phyloP scores from a whole-genome alignment of 2,329 filamentous ascomycete genomes.

The Aspergillus eucalypticola region DNA sequence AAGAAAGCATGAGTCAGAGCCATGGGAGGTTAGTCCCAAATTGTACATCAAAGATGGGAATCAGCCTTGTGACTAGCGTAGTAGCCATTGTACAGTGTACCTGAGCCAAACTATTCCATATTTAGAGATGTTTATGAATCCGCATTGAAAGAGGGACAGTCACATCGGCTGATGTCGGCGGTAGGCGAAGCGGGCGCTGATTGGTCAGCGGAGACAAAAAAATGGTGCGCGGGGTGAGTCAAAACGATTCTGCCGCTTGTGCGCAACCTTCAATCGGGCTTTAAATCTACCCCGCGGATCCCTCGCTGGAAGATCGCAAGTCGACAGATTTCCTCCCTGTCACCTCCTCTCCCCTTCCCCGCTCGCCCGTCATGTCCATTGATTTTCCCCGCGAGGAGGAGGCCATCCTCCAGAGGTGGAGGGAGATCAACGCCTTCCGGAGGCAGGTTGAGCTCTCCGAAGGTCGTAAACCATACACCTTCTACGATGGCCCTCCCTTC shows the following conservation, averaged over 20 bases:
- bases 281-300: slow-evolving; percentile 28
- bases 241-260: slow-evolving; percentile 11
- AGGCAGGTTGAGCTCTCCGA: slow-evolving; percentile 83
- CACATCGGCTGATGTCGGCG: background rate
- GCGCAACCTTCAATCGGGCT: slow-evolving; percentile 13
- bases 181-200: slow-evolving; percentile 4
- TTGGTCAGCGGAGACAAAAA: slow-evolving; percentile 12
- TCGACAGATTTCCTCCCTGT: background rate
- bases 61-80: background rate
- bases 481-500: slow-evolving; percentile 87
- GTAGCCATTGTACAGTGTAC: background rate
- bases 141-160: no score
- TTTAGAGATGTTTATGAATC: no score
- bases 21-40: no score
- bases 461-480: slow-evolving; percentile 82
- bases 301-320: slow-evolving; percentile 18
- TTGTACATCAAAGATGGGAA: no score
- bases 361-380: slow-evolving; percentile 68
- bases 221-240: slow-evolving; percentile 20
- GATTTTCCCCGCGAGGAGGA: slow-evolving; percentile 93
- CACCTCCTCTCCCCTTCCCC: background rate
- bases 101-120: no score
- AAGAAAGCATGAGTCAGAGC: no score
- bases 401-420: slow-evolving; percentile 80
- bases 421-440: slow-evolving; percentile 87